These are phyloP conservation scores for Nepenthes mirabilis DNA, from an alignment of 148 eudicot genomes.

Conservation along the genomic window DNA sequence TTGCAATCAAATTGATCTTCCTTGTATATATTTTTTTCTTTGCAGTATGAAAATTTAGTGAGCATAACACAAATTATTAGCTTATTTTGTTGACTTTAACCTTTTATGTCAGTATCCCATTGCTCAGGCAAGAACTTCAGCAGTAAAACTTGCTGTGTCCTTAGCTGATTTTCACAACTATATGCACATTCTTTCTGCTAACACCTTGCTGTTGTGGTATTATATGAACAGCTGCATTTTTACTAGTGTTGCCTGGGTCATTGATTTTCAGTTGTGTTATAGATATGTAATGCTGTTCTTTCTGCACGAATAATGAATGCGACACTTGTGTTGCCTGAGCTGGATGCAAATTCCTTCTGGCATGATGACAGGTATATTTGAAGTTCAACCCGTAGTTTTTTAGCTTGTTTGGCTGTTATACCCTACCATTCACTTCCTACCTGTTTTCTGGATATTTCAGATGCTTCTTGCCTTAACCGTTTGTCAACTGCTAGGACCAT, in stretches of 20 bases:
- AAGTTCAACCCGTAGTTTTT: not conserved
- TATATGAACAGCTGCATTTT: too few relatives aligned
- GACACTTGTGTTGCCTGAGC: conserved; percentile 83
- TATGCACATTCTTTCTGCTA: too few relatives aligned
- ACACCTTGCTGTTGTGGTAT: too few relatives aligned
- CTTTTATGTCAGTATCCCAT: too few relatives aligned
- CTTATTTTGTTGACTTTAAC: too few relatives aligned
- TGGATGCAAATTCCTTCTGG: conserved; percentile 95
- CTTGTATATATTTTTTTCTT: too few relatives aligned
- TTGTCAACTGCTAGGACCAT: too few relatives aligned
- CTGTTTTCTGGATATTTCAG: conserved; percentile 1
- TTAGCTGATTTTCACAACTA: too few relatives aligned
- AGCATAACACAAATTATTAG: not conserved
- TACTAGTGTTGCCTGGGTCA: not conserved
- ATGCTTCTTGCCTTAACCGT: not conserved
- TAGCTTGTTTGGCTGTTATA: not conserved
- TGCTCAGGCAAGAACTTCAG: too few relatives aligned
- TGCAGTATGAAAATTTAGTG: not conserved
- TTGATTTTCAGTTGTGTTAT: conserved; percentile 4
- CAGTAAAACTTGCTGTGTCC: too few relatives aligned
- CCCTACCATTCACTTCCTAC: not conserved
- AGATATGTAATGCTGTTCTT: conserved; percentile 98
- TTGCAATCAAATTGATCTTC: too few relatives aligned
- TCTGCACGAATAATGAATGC: conserved; percentile 99
- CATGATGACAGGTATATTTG: conserved; percentile 64